phyloP scores from a whole-genome alignment of 768 basidiomycete genomes.

The Pulveroboletus ravenelii region DNA sequence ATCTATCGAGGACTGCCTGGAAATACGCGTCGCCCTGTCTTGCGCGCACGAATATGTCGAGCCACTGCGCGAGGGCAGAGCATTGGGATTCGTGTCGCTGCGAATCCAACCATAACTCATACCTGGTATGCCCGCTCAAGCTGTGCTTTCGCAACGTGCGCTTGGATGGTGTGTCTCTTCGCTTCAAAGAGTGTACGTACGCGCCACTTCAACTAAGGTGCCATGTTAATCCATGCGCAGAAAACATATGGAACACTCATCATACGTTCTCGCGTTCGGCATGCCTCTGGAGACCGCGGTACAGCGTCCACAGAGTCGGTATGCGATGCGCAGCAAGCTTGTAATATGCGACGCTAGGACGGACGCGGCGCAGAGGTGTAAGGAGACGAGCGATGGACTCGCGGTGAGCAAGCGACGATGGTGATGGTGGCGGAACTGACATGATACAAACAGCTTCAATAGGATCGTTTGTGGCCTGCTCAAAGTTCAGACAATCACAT shows the following conservation, averaged over 20 bases:
- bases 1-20: conserved; percentile 48
- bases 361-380: conserved; percentile 52
- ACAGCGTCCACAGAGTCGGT: conserved; percentile 75
- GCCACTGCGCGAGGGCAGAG: conserved; percentile 36
- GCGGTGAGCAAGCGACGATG: conserved; percentile 45
- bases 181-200: conserved; percentile 50
- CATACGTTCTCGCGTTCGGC: conserved; percentile 55
- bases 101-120: conserved; percentile 11
- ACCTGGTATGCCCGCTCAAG: conserved; percentile 58
- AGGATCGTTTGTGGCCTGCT: too few relatives aligned
- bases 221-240: background rate
- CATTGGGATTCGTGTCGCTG: background rate
- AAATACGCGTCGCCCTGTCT: conserved; percentile 47
- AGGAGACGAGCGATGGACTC: conserved; percentile 48
- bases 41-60: conserved; percentile 53
- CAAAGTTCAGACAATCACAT: background rate
- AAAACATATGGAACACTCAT: background rate
- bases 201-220: conserved; percentile 51
- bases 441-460: conserved; percentile 1
- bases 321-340: conserved; percentile 65
- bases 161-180: conserved; percentile 51
- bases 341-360: conserved; percentile 63
- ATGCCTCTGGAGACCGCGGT: conserved; percentile 59
- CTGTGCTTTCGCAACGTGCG: conserved; percentile 41
- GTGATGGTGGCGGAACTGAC: conserved; percentile 14